phyloP scores from a whole-genome alignment of 1,284 basidiomycete genomes.

The Tylopilus orsonianus region DNA sequence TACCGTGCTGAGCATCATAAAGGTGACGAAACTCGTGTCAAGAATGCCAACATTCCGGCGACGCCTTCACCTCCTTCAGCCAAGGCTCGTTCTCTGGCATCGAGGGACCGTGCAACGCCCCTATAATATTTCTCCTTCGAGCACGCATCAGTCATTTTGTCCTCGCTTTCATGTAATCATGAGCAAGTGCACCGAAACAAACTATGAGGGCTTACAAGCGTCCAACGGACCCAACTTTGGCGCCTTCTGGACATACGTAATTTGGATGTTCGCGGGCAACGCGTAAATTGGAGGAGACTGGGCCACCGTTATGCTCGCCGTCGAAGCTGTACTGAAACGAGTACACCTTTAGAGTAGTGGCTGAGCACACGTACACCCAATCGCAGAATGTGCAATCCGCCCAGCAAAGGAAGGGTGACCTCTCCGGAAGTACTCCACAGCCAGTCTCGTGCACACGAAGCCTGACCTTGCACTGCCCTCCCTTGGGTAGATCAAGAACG shows the following conservation, averaged over 20 bases:
- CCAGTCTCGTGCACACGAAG: constrained; percentile 74
- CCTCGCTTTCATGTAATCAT: constrained; percentile 55
- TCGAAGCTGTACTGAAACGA: constrained; percentile 46
- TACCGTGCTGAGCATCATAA: not conserved
- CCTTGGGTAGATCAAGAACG: constrained; percentile 66
- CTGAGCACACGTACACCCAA: constrained; percentile 55
- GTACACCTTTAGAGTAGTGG: not conserved
- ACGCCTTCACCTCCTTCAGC: constrained; percentile 51
- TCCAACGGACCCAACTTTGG: constrained; percentile 75
- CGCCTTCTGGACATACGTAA: constrained; percentile 75
- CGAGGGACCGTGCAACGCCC: constrained; percentile 70
- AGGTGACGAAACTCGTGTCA: constrained; percentile 61
- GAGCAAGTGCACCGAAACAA: constrained; percentile 4
- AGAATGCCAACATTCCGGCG: constrained; percentile 54
- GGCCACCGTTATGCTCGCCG: constrained; percentile 44
- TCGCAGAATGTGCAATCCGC: constrained; percentile 60
- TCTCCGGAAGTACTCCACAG: constrained; percentile 75
- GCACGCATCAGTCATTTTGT: constrained; percentile 58
- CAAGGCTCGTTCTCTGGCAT: constrained; percentile 57
- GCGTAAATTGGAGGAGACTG: constrained; percentile 69
- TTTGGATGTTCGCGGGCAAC: constrained; percentile 79
- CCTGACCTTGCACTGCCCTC: constrained; percentile 68
- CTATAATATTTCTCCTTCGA: constrained; percentile 70
- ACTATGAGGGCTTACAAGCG: constrained; percentile 55
- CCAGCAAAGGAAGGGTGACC: constrained; percentile 69